Percentiles rank a stretch among this genome's conserved stretches.
These are phyloP conservation scores for Hymenoscyphus scutula DNA, from an alignment of 2,329 filamentous ascomycete genomes.

Conservation along the genomic window DNA sequence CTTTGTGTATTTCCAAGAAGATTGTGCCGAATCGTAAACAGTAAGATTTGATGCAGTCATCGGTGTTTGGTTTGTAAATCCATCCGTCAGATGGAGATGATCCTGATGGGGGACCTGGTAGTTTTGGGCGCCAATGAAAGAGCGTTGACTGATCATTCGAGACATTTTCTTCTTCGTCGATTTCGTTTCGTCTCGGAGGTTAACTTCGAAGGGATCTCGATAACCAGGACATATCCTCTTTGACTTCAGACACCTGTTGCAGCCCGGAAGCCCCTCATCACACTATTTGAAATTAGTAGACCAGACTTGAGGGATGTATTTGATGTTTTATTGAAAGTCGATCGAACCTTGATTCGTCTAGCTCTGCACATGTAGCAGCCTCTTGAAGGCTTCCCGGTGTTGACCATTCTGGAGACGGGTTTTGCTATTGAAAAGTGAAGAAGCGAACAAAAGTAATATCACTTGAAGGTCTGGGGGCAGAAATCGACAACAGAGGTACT, in stretches of 20 bases:
- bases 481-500: neutral
- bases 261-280: conserved; percentile 63
- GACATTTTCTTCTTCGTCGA: conserved; percentile 61
- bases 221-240: conserved; percentile 63
- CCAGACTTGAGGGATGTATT: neutral
- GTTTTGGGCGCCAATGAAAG: conserved; percentile 22
- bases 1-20: conserved; percentile 57
- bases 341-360: conserved; percentile 63
- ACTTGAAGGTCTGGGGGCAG: neutral
- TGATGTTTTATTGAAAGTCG: neutral
- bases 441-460: neutral
- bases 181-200: conserved; percentile 67
- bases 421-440: neutral
- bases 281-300: conserved; percentile 44
- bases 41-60: conserved; percentile 8
- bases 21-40: conserved; percentile 44
- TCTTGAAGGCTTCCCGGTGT: conserved; percentile 41
- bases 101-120: neutral
- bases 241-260: conserved; percentile 62
- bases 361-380: conserved; percentile 72
- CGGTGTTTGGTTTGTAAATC: neutral
- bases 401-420: conserved; percentile 10
- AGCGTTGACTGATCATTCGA: conserved; percentile 48
- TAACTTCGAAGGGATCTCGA: conserved; percentile 59
- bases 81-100: neutral